Conservation (phyloP, 2,329 filamentous ascomycete genomes). For the Thyridium curvatum region DNA sequence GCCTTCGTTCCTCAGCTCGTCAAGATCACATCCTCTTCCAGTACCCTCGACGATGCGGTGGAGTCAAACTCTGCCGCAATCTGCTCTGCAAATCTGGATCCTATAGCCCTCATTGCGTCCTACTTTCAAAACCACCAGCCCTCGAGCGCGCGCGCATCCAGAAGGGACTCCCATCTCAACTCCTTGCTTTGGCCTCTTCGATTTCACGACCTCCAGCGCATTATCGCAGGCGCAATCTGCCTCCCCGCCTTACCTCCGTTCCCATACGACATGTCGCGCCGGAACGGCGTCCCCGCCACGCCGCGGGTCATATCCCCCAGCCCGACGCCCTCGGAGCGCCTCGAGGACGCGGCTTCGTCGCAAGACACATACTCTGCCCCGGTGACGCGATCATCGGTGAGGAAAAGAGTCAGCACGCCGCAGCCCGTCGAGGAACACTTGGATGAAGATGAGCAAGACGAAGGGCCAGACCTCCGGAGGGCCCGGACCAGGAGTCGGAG, state of each 20-base stretch:
- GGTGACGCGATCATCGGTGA: constrained; percentile 67
- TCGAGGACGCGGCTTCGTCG: constrained; percentile 38
- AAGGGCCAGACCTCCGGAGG: constrained; percentile 44
- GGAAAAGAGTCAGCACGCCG: constrained; percentile 51
- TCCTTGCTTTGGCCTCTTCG: constrained; percentile 39
- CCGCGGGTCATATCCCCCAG: constrained; percentile 88
- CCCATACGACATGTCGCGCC: constrained; percentile 45
- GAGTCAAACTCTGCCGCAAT: constrained; percentile 50
- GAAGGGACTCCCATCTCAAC: constrained; percentile 46
- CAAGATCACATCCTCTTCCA: constrained; percentile 3
- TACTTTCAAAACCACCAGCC: constrained; percentile 24
- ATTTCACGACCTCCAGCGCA: constrained; percentile 39
- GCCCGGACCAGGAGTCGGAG: constrained; percentile 68
- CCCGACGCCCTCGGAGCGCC: constrained; percentile 61
- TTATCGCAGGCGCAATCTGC: constrained; percentile 50
- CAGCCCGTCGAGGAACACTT: constrained; percentile 53
- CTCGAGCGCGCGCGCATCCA: constrained; percentile 27
- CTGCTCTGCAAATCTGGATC: constrained; percentile 49
- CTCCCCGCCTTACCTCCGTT: constrained; percentile 56
- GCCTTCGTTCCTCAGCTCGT: constrained; percentile 8
- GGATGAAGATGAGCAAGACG: constrained; percentile 42
- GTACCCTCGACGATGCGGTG: constrained; percentile 45
- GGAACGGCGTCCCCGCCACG: constrained; percentile 60
- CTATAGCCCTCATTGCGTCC: constrained; percentile 34
- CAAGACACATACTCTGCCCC: constrained; percentile 65